phyloP scores from a whole-genome alignment of 1,139 yeast species.

The Blastobotrys elegans region DNA sequence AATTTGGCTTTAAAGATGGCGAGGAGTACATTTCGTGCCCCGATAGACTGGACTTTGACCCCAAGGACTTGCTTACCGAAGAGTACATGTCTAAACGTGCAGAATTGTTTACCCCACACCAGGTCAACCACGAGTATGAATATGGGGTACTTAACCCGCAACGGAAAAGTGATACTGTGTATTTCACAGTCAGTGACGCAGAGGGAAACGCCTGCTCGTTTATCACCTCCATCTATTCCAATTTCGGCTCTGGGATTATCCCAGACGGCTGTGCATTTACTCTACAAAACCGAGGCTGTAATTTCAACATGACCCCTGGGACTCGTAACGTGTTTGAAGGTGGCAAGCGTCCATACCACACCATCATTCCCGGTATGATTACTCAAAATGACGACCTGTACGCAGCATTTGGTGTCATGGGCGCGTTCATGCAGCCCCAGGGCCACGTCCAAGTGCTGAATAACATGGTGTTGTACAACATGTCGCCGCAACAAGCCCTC shows the following conservation, averaged over 20 bases:
- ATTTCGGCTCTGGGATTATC: constrained; percentile 69
- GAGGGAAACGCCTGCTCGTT: constrained; percentile 81
- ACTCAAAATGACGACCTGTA: constrained; percentile 46
- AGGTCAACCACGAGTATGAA: constrained; percentile 41
- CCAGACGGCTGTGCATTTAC: constrained; percentile 67
- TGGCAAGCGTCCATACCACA: constrained; percentile 73
- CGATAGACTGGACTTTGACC: constrained; percentile 36
- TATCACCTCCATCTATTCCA: constrained; percentile 67
- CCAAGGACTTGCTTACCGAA: constrained; percentile 33
- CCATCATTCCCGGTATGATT: constrained; percentile 79
- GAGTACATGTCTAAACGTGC: constrained; percentile 50
- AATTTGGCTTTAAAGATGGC: constrained; percentile 70
- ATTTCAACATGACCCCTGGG: constrained; percentile 58
- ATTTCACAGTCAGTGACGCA: constrained; percentile 61
- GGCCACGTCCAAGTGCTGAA: constrained; percentile 77
- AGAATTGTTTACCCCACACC: constrained; percentile 39
- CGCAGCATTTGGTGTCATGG: constrained; percentile 81
- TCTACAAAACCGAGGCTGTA: constrained; percentile 72
- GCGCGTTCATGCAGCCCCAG: constrained; percentile 84
- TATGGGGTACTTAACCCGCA: constrained; percentile 60
- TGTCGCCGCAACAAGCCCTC: constrained; percentile 68
- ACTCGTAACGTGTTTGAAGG: constrained; percentile 61
- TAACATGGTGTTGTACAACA: constrained; percentile 57
- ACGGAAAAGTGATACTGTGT: constrained; percentile 71
- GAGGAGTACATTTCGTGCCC: constrained; percentile 67